Percentiles rank a stretch among this genome's conserved stretches.
Conservation (phyloP, 768 basidiomycete species). For the Mycena venus region DNA sequence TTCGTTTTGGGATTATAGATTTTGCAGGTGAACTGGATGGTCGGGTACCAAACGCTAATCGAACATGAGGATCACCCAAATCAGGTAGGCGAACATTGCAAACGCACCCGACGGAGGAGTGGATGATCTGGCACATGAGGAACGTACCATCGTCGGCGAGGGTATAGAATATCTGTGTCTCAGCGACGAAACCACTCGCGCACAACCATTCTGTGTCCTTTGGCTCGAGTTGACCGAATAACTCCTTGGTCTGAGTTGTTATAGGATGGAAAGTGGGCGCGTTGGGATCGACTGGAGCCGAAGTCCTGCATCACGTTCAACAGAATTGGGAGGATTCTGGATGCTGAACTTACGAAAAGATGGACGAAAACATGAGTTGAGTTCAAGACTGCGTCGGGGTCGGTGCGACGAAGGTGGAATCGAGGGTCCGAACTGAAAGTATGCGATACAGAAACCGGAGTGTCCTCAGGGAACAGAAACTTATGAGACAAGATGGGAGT, state of each 20-base stretch:
- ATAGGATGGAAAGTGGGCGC: constrained; percentile 90
- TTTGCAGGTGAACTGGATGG: constrained; percentile 95
- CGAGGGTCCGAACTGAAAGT: too few relatives aligned
- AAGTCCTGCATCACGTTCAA: constrained; percentile 53
- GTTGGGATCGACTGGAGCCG: constrained; percentile 69
- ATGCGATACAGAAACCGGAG: too few relatives aligned
- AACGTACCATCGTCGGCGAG: constrained; percentile 84
- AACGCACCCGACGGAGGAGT: constrained; percentile 89
- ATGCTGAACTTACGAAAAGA: constrained; percentile 77
- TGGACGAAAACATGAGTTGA: constrained; percentile 77
- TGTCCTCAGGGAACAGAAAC: too few relatives aligned
- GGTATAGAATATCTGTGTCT: constrained; percentile 92
- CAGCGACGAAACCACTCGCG: constrained; percentile 86
- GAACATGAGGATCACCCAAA: constrained; percentile 23
- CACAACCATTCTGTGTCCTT: constrained; percentile 89
- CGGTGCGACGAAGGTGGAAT: too few relatives aligned
- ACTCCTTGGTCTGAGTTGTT: constrained; percentile 70
- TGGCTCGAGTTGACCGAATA: constrained; percentile 81
- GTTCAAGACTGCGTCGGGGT: too few relatives aligned
- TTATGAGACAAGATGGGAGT: too few relatives aligned
- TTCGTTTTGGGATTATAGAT: constrained; percentile 83
- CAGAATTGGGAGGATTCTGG: neutral
- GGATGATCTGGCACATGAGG: constrained; percentile 88
- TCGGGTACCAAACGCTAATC: constrained; percentile 90
- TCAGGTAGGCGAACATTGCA: neutral